A percentile compares a stretch with the other conserved stretches of the same genome.
phyloP scores from a whole-genome alignment of 2,329 filamentous ascomycete genomes.

The Coleophoma cylindrospora region DNA sequence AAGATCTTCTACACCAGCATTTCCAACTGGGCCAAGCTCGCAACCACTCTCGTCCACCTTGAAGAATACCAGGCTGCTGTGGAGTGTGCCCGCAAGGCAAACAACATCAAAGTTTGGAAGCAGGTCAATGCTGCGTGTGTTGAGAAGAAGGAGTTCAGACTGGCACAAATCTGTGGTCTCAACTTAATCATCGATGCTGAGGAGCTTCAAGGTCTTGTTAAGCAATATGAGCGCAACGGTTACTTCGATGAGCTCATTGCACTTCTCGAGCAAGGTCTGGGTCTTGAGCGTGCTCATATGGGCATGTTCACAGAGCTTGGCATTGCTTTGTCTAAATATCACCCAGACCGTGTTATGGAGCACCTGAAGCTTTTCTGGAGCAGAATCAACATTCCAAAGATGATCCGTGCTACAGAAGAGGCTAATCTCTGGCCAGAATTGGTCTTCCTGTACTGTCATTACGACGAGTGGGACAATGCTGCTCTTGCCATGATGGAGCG shows the following conservation, averaged over 20 bases:
- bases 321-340: slow-evolving; percentile 89
- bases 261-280: slow-evolving; percentile 89
- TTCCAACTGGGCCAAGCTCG: slow-evolving; percentile 99
- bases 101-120: slow-evolving; percentile 99
- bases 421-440: slow-evolving; percentile 96
- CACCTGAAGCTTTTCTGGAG: slow-evolving; percentile 99
- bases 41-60: slow-evolving; percentile 94
- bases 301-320: slow-evolving; percentile 94
- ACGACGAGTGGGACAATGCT: slow-evolving; percentile 97
- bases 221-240: slow-evolving; percentile 93
- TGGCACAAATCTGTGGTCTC: slow-evolving; percentile 97
- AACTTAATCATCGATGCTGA: slow-evolving; percentile 98
- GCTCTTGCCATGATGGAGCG: slow-evolving; percentile 97
- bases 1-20: slow-evolving; percentile 99
- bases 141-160: slow-evolving; percentile 96
- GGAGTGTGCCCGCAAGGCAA: slow-evolving; percentile 95
- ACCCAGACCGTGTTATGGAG: slow-evolving; percentile 95
- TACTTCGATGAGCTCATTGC: slow-evolving; percentile 98
- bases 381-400: slow-evolving; percentile 95
- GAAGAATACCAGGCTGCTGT: slow-evolving; percentile 96
- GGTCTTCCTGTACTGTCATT: slow-evolving; percentile 97
- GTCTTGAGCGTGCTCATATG: slow-evolving; percentile 82
- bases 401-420: slow-evolving; percentile 89
- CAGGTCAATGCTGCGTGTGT: slow-evolving; percentile 97
- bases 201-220: slow-evolving; percentile 86